These are phyloP conservation scores for Mortierella claussenii DNA, from an alignment of 192 early-diverging fungal genomes.

Conservation along the genomic window DNA sequence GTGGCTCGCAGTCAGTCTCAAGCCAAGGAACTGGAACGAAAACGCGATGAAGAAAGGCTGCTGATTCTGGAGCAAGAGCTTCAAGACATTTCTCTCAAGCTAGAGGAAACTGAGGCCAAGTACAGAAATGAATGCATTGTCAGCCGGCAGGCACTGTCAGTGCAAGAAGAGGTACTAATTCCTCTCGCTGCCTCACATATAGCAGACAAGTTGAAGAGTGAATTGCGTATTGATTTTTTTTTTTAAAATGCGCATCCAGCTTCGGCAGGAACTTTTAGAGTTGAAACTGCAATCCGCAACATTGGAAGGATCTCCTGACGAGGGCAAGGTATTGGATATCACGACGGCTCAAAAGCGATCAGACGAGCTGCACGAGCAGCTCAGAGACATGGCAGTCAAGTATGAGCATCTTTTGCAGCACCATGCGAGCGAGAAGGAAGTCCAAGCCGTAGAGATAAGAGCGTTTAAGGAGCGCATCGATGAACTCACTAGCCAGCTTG, in stretches of 20 bases:
- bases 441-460: constrained; percentile 13
- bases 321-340: neutral
- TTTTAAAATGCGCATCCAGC: constrained; percentile 1
- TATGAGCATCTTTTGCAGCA: constrained; percentile 34
- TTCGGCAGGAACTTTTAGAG: constrained; percentile 41
- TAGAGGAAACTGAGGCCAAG: constrained; percentile 23
- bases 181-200: too few relatives aligned
- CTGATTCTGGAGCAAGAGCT: constrained; percentile 27
- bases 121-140: constrained; percentile 15
- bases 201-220: too few relatives aligned
- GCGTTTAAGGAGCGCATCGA: constrained; percentile 46
- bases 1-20: constrained; percentile 16
- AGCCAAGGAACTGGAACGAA: constrained; percentile 24
- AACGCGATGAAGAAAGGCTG: constrained; percentile 26
- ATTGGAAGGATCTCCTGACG: constrained; percentile 15
- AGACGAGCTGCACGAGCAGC: constrained; percentile 26
- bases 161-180: constrained; percentile 41
- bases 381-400: constrained; percentile 37
- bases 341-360: constrained; percentile 10
- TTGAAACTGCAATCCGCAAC: constrained; percentile 45
- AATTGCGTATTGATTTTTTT: neutral
- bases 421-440: constrained; percentile 21
- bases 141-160: constrained; percentile 6
- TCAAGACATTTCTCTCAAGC: constrained; percentile 12
- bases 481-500: constrained; percentile 19